Conservation (phyloP, 1,139 yeast genomes). For the Taphrina confusa region DNA sequence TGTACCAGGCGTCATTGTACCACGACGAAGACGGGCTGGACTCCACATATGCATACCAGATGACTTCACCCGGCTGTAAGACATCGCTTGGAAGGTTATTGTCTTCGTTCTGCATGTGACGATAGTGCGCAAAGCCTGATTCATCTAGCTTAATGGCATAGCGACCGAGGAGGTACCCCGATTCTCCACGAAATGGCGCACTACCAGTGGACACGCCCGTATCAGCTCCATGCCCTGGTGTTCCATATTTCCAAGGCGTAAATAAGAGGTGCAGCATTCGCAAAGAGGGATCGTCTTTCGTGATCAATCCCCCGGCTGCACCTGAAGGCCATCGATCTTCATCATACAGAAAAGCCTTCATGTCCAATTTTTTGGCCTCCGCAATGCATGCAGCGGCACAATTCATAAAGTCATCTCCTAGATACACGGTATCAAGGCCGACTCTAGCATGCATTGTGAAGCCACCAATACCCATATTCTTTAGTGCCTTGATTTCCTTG, state of each 20-base stretch:
- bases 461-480: constrained; percentile 30
- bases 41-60: constrained; percentile 33
- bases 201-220: constrained; percentile 28
- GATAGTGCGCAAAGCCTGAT: constrained; percentile 10
- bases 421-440: constrained; percentile 28
- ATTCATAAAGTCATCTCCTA: constrained; percentile 21
- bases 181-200: constrained; percentile 29
- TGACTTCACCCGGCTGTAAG: constrained; percentile 15
- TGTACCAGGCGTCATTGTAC: constrained; percentile 31
- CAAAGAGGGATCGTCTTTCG: constrained; percentile 20
- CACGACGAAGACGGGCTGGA: constrained; percentile 19
- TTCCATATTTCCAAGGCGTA: constrained; percentile 29
- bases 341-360: constrained; percentile 30
- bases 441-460: constrained; percentile 34
- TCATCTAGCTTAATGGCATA: constrained; percentile 21
- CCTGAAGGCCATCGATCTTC: constrained; percentile 34
- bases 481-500: constrained; percentile 22
- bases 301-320: constrained; percentile 18
- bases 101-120: constrained; percentile 15
- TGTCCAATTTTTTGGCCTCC: constrained; percentile 20
- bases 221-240: constrained; percentile 29
- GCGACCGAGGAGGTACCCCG: constrained; percentile 12
- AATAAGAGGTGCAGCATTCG: constrained; percentile 26
- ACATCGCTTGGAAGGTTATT: neutral
- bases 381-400: constrained; percentile 25